Base-by-base conservation (phyloP, 768 basidiomycete species). In the Amylocystis lapponica region DNA sequence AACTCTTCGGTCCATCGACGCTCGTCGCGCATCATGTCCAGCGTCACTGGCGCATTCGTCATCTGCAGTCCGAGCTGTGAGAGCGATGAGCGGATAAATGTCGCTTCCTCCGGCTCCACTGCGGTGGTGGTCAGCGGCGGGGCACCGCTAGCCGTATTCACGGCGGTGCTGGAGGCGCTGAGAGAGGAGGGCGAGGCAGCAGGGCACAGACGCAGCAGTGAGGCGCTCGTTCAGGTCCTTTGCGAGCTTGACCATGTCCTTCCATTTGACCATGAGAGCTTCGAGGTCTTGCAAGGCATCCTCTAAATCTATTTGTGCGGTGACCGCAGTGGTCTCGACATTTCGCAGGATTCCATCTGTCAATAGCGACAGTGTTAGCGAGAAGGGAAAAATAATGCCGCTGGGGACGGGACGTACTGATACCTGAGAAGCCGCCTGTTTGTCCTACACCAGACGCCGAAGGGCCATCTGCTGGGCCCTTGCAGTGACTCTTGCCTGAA, bases 171-270 rank as follows among this genome's bases (percentile, higher is more conserved):
- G 23, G 39, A 2, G 19, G 44, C 29, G 21, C 14, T 32, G 31
- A n/a, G n/a, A n/a, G n/a, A n/a, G n/a, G n/a, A 52, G 19, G 32
- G 51, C 7, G 49, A 55, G 17, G 43, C 47, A 16, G 43, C 51
- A 39, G 47, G 58, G 43, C 30, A 54, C 39, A 5, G 57, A 58
- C 9, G 66, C 58, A 0, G 75, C 74, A 6, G 83, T 81, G 20
- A 96, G 71, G 49, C 79, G 86, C 44, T 87, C 79, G 56, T 90
- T 93, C 48, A 98, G 75, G 27, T 94, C 85, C 39, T 82, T 83
- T 3, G 95, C 93, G 19, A 97, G 73, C 23, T 77, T 77, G 44
- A 94, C 93, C 82, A 98, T 95, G 52, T 94, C 91, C 50, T 80
- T 84, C 1, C 93, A 92, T 58, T 94, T 88, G 36, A 83, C 70